Conservation (phyloP, 2,329 filamentous ascomycete genomes). For the Hymenoscyphus albidus region DNA sequence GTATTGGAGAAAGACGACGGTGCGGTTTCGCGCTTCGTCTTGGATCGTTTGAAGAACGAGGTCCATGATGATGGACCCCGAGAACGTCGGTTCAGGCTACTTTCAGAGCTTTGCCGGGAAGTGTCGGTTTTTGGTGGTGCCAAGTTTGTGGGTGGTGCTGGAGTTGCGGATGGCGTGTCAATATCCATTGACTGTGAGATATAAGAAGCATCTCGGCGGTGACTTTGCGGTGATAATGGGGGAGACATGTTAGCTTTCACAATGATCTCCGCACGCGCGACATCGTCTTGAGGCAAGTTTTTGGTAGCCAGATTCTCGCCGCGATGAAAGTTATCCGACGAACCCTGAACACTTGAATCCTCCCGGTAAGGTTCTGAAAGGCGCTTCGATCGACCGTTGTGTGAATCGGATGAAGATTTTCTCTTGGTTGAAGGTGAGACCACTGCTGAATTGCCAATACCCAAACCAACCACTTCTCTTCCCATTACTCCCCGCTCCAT, state of each 20-base stretch:
- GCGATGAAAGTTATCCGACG: conserved; percentile 17
- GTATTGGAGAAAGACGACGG: conserved; percentile 88
- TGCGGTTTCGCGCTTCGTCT: conserved; percentile 47
- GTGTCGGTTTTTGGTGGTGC: conserved; percentile 14
- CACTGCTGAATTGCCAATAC: conserved; percentile 52
- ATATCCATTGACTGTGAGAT: conserved; percentile 51
- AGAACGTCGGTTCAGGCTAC: conserved; percentile 40
- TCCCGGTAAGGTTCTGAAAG: conserved; percentile 25
- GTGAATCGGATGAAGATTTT: conserved; percentile 41
- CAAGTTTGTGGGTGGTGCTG: conserved; percentile 30
- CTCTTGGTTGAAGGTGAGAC: conserved; percentile 52
- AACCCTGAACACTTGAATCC: conserved; percentile 20
- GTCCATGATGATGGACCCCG: conserved; percentile 52
- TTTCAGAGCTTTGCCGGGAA: conserved; percentile 50
- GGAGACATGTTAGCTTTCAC: conserved; percentile 45
- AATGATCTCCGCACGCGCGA: conserved; percentile 45
- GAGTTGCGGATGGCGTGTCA: conserved; percentile 35
- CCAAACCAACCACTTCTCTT: conserved; percentile 54
- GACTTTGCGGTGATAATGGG: conserved; percentile 43
- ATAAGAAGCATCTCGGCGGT: conserved; percentile 45
- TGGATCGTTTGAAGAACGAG: conserved; percentile 63
- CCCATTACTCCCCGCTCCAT: conserved; percentile 59
- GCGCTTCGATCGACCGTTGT: conserved; percentile 35
- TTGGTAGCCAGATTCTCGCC: conserved; percentile 28
- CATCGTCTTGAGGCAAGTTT: conserved; percentile 41